Evolutionary conservation across 805 yeast species (phyloP).

Genomic region (Nakazawaea wyomingensis): DNA sequence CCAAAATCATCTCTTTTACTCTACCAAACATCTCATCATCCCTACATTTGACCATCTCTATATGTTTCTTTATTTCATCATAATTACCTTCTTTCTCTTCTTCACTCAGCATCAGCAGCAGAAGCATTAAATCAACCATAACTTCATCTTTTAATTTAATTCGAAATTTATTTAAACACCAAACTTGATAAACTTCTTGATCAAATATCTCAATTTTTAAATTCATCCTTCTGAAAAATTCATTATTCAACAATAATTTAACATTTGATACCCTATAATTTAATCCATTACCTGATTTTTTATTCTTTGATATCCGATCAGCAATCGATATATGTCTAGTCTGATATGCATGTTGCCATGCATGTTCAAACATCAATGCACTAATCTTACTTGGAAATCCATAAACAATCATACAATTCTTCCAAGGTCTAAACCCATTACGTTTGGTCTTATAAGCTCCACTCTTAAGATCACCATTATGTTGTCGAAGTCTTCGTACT

Average conservation of each 20-base stretch:
- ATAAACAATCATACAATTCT: constrained; percentile 53
- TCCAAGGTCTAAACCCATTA: constrained; percentile 68
- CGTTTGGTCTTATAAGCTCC: constrained; percentile 66
- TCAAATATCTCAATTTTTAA: constrained; percentile 44
- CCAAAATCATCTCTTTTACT: constrained; percentile 7
- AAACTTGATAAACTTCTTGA: constrained; percentile 23
- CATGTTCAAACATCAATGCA: constrained; percentile 80
- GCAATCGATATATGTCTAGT: constrained; percentile 52
- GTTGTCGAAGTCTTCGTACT: constrained; percentile 60
- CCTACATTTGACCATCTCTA: constrained; percentile 4
- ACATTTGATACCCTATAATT: constrained; percentile 44
- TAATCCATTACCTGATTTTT: constrained; percentile 34
- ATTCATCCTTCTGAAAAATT: constrained; percentile 40
- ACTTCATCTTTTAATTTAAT: constrained; percentile 20
- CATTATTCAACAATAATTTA: constrained; percentile 35
- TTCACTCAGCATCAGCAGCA: constrained; percentile 6
- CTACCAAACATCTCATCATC: constrained; percentile 10
- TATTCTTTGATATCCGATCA: constrained; percentile 33
- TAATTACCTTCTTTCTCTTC: constrained; percentile 22
- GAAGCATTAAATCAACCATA: constrained; percentile 15
- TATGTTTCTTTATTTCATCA: constrained; percentile 20
- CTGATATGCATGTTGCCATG: constrained; percentile 69
- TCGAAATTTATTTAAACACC: constrained; percentile 31
- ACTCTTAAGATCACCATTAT: constrained; percentile 57
- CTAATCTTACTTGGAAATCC: constrained; percentile 68